Percentiles rank a stretch among this genome's conserved stretches.
Conservation (phyloP, 106 monocot species). For the Allium sativum region DNA sequence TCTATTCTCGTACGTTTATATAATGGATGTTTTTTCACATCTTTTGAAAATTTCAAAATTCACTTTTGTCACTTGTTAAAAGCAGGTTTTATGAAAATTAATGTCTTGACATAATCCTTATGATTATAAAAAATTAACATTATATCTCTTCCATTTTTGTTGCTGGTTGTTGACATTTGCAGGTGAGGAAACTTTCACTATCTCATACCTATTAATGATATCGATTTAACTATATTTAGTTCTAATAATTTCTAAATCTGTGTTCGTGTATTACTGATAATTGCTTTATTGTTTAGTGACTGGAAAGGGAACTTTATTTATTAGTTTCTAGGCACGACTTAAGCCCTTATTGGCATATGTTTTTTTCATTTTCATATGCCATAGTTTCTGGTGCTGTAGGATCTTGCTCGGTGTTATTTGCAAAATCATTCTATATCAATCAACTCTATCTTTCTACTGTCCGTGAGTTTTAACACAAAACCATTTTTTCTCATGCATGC, state of each 20-base stretch:
- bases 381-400: slow-evolving; percentile 90
- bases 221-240: too few species aligned
- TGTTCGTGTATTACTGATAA: not conserved
- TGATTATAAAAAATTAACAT: too few species aligned
- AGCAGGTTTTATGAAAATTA: too few species aligned
- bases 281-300: slow-evolving; percentile 11
- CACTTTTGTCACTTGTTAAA: too few species aligned
- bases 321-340: slow-evolving; percentile 37
- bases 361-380: slow-evolving; percentile 89
- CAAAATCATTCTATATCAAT: slow-evolving; percentile 81
- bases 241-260: not conserved
- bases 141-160: too few species aligned
- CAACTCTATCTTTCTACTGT: too few species aligned
- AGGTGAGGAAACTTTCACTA: slow-evolving; percentile 29
- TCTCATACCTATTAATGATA: not conserved
- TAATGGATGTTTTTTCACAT: too few species aligned
- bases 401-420: slow-evolving; percentile 95
- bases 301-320: slow-evolving; percentile 52
- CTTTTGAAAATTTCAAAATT: too few species aligned
- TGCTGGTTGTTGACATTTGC: slow-evolving; percentile 71
- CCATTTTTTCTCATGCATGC: too few species aligned
- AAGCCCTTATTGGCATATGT: slow-evolving; percentile 55
- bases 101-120: too few species aligned
- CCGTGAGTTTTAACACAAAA: too few species aligned
- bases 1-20: too few species aligned